Percentiles rank a stretch among this genome's conserved stretches.
These are phyloP conservation scores for Tephrocybe sp. DNA, from an alignment of 768 basidiomycete genomes.

Conservation along the genomic window DNA sequence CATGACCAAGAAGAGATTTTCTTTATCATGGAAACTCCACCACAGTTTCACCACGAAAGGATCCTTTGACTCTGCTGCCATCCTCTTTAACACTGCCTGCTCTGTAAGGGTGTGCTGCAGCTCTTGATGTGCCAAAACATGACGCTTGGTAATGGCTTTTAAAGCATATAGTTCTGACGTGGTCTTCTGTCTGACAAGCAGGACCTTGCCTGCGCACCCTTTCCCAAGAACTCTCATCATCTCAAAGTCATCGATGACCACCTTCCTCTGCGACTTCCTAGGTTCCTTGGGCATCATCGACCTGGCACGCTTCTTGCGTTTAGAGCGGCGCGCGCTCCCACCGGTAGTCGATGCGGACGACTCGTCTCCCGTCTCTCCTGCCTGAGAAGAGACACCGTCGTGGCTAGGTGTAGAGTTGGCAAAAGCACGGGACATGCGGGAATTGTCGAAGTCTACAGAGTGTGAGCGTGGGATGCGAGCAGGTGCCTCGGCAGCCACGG, in stretches of 20 bases:
- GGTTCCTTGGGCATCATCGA: conserved; percentile 46
- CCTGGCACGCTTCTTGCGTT: conserved; percentile 51
- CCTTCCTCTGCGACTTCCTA: conserved; percentile 67
- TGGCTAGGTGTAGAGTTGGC: conserved; percentile 47
- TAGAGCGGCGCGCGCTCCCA: conserved; percentile 28
- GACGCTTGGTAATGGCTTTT: conserved; percentile 97
- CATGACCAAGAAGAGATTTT: conserved; percentile 96
- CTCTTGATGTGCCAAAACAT: conserved; percentile 95
- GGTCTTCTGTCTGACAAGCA: conserved; percentile 81
- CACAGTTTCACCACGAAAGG: conserved; percentile 95
- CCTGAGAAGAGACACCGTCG: conserved; percentile 55
- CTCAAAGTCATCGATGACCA: conserved; percentile 89
- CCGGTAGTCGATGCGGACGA: conserved; percentile 65
- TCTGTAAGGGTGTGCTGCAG: conserved; percentile 95
- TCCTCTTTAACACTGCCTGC: conserved; percentile 90
- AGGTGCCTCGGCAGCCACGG: conserved; percentile 17
- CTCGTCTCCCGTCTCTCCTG: conserved; percentile 68
- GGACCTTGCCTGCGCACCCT: conserved; percentile 95
- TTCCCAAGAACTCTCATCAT: conserved; percentile 96
- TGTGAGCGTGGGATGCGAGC: conserved; percentile 70
- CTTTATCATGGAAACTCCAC: conserved; percentile 98
- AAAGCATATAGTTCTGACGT: conserved; percentile 79
- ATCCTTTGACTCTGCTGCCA: conserved; percentile 85
- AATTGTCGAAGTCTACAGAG: conserved; percentile 74
- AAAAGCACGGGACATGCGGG: conserved; percentile 58